Evolutionary conservation across 208 protist genomes (phyloP).

Genomic region (Leishmania arabica): DNA sequence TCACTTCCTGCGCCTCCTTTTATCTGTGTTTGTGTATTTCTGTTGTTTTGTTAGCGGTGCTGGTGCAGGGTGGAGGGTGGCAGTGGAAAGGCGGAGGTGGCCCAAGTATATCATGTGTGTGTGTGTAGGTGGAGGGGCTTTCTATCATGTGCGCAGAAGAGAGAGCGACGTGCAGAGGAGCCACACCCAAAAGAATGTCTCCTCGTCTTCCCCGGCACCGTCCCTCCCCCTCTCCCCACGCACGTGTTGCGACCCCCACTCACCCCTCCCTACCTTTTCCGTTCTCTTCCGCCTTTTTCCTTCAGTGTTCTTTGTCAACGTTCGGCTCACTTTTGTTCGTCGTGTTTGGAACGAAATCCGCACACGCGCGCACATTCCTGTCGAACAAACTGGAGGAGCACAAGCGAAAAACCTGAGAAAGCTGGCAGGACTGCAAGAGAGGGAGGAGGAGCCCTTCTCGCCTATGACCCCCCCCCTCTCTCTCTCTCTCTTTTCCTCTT

Average conservation of each 20-base stretch:
- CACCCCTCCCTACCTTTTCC: neutral
- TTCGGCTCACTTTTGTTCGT: neutral
- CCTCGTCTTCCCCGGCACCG: neutral
- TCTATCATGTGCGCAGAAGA: neutral
- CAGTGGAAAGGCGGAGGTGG: neutral
- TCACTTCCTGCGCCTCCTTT: neutral
- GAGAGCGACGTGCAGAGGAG: neutral
- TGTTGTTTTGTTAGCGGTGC: neutral
- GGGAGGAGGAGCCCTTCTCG: neutral
- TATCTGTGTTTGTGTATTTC: neutral
- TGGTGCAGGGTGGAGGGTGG: too few relatives aligned
- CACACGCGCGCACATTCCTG: neutral
- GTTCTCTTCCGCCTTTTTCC: neutral
- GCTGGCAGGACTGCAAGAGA: neutral
- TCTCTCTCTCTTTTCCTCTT: neutral
- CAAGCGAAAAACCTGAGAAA: neutral
- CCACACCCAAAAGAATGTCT: neutral
- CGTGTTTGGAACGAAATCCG: neutral
- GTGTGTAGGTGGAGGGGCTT: neutral
- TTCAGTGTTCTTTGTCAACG: neutral
- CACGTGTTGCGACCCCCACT: too few relatives aligned
- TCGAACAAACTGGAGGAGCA: neutral
- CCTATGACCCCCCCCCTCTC: too few relatives aligned
- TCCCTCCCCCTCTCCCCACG: neutral
- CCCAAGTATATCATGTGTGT: neutral